Evolutionary conservation across 2,329 filamentous ascomycete species (phyloP).

Genomic region (Trichophyton verrucosum): DNA sequence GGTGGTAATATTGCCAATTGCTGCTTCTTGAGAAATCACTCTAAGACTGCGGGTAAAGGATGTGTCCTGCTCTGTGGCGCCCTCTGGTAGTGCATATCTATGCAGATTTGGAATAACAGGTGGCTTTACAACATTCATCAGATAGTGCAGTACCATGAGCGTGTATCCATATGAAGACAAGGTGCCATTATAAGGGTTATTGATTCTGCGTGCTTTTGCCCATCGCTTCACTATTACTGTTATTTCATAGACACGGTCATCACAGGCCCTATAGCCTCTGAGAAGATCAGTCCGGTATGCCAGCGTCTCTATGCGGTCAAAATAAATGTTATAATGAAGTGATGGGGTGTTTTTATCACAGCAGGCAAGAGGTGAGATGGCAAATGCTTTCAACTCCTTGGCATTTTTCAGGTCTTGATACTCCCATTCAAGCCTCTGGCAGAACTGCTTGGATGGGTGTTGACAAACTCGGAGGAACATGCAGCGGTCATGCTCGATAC

Average conservation of each 20-base stretch:
- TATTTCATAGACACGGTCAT: conserved; percentile 63
- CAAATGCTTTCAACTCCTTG: not conserved
- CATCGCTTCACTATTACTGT: conserved; percentile 82
- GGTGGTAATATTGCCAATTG: conserved; percentile 46
- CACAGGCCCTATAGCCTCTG: conserved; percentile 68
- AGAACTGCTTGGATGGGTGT: conserved; percentile 50
- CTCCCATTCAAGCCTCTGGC: conserved; percentile 20
- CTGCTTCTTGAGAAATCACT: conserved; percentile 52
- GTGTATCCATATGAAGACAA: conserved; percentile 85
- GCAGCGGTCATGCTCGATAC: conserved; percentile 51
- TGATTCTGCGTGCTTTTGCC: conserved; percentile 76
- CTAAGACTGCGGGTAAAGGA: conserved; percentile 67
- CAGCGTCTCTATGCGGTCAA: conserved; percentile 62
- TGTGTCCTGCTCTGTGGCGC: conserved; percentile 55
- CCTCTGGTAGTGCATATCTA: conserved; percentile 28
- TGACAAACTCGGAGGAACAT: conserved; percentile 83
- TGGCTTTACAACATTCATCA: conserved; percentile 68
- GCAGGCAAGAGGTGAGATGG: not conserved
- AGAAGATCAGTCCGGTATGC: conserved; percentile 74
- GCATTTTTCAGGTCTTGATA: not conserved
- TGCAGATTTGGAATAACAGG: conserved; percentile 71
- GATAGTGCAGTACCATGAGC: conserved; percentile 81
- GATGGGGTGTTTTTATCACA: not conserved
- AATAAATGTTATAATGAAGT: conserved; percentile 60
- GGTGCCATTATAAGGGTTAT: conserved; percentile 74